A percentile compares a stretch with the other conserved stretches of the same genome.
phyloP scores from a whole-genome alignment of 495 filamentous ascomycete species.

The Apiosordaria backusii region DNA sequence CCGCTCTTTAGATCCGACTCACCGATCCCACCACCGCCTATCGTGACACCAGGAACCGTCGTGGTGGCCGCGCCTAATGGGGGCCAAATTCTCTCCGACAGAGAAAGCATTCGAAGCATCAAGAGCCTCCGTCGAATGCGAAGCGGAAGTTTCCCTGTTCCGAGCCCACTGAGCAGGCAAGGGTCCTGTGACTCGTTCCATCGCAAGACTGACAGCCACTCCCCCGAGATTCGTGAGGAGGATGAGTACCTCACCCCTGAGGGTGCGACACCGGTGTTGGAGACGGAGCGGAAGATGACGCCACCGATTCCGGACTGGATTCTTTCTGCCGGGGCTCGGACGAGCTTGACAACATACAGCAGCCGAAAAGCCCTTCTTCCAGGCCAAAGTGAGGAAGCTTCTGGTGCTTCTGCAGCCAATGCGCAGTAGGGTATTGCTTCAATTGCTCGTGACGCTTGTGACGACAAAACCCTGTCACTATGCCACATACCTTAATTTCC shows the following conservation, averaged over 20 bases:
- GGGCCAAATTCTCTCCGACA: constrained; percentile 61
- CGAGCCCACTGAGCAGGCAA: constrained; percentile 50
- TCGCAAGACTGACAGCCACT: constrained; percentile 28
- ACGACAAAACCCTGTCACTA: not conserved
- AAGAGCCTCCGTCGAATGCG: constrained; percentile 53
- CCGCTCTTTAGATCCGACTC: constrained; percentile 78
- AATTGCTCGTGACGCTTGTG: not conserved
- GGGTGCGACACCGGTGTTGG: constrained; percentile 2
- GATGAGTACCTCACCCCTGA: constrained; percentile 17
- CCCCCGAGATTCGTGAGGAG: constrained; percentile 33
- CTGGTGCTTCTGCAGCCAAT: not conserved
- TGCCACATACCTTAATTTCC: not conserved
- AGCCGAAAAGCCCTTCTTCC: constrained; percentile 20
- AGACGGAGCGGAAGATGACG: constrained; percentile 46
- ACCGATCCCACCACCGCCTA: constrained; percentile 66
- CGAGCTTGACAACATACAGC: constrained; percentile 40
- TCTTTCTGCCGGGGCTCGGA: constrained; percentile 45
- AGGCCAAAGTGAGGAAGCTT: not conserved
- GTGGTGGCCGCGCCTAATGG: constrained; percentile 69
- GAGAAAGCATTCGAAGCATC: constrained; percentile 51
- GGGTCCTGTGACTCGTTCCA: constrained; percentile 47
- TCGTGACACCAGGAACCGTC: constrained; percentile 62
- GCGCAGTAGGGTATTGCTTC: not conserved
- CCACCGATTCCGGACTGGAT: constrained; percentile 59
- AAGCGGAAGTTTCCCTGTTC: constrained; percentile 60